These are phyloP conservation scores for Bretschneidera sinensis DNA, from an alignment of 345 rosid species.

Conservation along the genomic window DNA sequence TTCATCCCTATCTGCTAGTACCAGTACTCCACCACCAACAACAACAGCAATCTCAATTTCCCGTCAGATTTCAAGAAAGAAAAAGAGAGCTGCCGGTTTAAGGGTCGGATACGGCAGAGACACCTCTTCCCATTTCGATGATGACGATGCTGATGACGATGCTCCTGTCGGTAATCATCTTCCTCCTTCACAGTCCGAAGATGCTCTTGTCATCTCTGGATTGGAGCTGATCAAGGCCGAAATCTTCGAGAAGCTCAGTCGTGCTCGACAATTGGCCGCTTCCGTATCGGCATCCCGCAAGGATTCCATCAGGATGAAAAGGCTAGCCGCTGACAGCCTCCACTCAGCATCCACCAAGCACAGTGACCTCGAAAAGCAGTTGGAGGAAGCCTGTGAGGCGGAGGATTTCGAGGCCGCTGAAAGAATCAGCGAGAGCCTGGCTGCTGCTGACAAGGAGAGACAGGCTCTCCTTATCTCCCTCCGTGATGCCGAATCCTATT, in stretches of 20 bases:
- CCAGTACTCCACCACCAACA: not conserved
- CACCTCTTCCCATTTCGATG: slow-evolving; percentile 9
- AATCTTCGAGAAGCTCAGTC: slow-evolving; percentile 47
- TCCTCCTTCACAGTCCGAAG: not conserved
- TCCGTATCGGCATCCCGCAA: slow-evolving; percentile 57
- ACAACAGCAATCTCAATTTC: slow-evolving; percentile 14
- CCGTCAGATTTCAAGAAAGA: slow-evolving; percentile 66
- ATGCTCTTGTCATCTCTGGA: slow-evolving; percentile 12
- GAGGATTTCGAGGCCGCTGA: slow-evolving; percentile 88
- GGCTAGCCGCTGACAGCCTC: slow-evolving; percentile 58
- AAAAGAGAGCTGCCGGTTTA: slow-evolving; percentile 62
- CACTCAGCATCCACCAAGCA: slow-evolving; percentile 43
- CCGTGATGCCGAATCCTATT: slow-evolving; percentile 57
- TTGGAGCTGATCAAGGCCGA: slow-evolving; percentile 39
- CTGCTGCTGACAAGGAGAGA: slow-evolving; percentile 46
- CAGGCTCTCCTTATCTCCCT: slow-evolving; percentile 41
- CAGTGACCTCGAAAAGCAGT: slow-evolving; percentile 53
- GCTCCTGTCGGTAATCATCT: not conserved
- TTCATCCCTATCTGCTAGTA: not conserved
- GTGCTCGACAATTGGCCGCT: slow-evolving; percentile 42
- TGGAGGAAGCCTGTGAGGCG: slow-evolving; percentile 78
- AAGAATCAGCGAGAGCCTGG: slow-evolving; percentile 67
- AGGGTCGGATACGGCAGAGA: slow-evolving; percentile 78
- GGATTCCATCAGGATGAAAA: slow-evolving; percentile 53
- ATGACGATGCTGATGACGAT: slow-evolving; percentile 30